Conservation (phyloP, 176 grass and related monocot genomes). For the Coix lacrymajobi region DNA sequence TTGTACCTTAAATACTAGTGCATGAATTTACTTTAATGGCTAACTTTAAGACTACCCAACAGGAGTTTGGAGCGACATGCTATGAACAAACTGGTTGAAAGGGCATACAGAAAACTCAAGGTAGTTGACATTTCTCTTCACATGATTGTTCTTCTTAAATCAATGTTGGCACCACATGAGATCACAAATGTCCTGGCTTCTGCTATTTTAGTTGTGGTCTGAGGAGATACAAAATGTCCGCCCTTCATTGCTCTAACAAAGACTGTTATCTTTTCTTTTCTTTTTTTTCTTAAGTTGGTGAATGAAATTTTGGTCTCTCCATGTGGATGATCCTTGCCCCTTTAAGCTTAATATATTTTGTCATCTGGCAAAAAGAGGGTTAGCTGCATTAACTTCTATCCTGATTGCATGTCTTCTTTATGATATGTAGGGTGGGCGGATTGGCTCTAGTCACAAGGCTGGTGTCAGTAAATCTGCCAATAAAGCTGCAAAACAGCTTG, state of each 20-base stretch:
- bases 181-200: not conserved
- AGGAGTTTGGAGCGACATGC: slow-evolving; percentile 75
- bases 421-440: slow-evolving; percentile 48
- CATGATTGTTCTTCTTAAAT: not conserved
- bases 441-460: slow-evolving; percentile 71
- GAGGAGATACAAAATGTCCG: not conserved
- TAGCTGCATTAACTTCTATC: not conserved
- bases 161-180: not conserved
- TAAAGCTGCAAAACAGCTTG: slow-evolving; percentile 69
- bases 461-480: slow-evolving; percentile 48
- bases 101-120: slow-evolving; percentile 63
- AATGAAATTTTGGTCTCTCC: not conserved
- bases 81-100: slow-evolving; percentile 78
- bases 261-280: too few relatives aligned
- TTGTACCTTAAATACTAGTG: slow-evolving; percentile 14
- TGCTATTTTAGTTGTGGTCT: not conserved
- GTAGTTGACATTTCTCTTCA: slow-evolving; percentile 33
- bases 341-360: not conserved
- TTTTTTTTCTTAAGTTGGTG: not conserved
- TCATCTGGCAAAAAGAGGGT: not conserved
- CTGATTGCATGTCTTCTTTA: slow-evolving; percentile 2
- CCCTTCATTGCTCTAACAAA: not conserved
- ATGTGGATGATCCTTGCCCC: not conserved
- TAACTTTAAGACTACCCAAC: slow-evolving; percentile 29
- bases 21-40: slow-evolving; percentile 11